Conservation (phyloP, 257 asterid genomes). For the Solanum pimpinellifolium region DNA sequence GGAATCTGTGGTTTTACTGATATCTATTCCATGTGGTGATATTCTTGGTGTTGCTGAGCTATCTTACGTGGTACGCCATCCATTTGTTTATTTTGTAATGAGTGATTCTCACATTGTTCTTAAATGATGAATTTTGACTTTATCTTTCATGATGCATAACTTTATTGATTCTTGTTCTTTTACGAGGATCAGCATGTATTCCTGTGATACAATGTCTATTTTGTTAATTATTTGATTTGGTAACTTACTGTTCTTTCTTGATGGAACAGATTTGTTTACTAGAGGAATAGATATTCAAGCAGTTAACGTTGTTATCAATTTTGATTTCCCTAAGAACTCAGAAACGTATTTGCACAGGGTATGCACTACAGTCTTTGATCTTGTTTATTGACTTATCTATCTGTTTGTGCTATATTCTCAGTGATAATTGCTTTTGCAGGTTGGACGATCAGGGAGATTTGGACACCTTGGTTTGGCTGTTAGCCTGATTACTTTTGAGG, state of each 20-base stretch:
- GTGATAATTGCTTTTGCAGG: slow-evolving; percentile 29
- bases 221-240: not conserved
- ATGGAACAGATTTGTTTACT: slow-evolving; percentile 61
- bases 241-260: not conserved
- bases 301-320: slow-evolving; percentile 76
- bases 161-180: not conserved
- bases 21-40: not conserved
- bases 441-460: slow-evolving; percentile 90
- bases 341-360: slow-evolving; percentile 92
- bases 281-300: slow-evolving; percentile 93
- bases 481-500: slow-evolving; percentile 77
- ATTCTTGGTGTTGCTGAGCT: not conserved
- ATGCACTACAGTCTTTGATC: slow-evolving; percentile 7
- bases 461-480: slow-evolving; percentile 95
- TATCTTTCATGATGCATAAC: not conserved
- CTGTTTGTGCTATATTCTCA: not conserved
- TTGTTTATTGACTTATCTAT: not conserved
- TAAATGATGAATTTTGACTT: not conserved
- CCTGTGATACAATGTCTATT: not conserved
- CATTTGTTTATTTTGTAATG: not conserved
- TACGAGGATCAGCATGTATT: not conserved
- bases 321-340: slow-evolving; percentile 75
- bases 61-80: not conserved
- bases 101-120: not conserved
- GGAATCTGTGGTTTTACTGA: not conserved